phyloP scores from a whole-genome alignment of 2,329 filamentous ascomycete species.

The Fusarium vanettenii region DNA sequence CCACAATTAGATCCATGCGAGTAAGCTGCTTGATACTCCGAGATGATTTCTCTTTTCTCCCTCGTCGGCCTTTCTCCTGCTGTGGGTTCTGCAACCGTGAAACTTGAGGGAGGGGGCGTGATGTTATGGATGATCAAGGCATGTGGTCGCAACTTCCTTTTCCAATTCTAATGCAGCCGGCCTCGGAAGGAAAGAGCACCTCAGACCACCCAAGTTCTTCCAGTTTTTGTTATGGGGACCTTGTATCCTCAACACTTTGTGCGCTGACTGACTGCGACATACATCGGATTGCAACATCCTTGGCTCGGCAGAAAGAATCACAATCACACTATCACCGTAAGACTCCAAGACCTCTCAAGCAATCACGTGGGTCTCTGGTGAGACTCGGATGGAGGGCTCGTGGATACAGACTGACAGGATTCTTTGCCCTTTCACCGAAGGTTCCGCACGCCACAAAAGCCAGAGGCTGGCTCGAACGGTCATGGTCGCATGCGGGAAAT shows the following conservation, averaged over 20 bases:
- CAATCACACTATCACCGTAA: constrained; percentile 21
- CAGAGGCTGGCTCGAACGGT: constrained; percentile 16
- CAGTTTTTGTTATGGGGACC: neutral
- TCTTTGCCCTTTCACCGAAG: constrained; percentile 5
- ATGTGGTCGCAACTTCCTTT: constrained; percentile 10
- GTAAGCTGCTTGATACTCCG: neutral
- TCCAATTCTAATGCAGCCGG: constrained; percentile 25
- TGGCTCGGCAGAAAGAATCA: constrained; percentile 16
- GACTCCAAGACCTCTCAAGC: constrained; percentile 27
- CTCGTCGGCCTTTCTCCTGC: neutral
- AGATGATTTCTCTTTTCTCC: constrained; percentile 8
- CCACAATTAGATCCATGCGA: neutral
- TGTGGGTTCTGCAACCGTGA: constrained; percentile 10
- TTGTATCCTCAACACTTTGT: neutral
- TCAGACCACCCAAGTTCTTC: constrained; percentile 10
- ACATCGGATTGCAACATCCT: constrained; percentile 7
- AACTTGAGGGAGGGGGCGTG: neutral
- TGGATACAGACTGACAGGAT: constrained; percentile 8
- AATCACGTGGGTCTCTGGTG: constrained; percentile 37
- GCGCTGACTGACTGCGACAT: neutral
- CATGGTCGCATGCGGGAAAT: constrained; percentile 25
- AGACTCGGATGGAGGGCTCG: constrained; percentile 23
- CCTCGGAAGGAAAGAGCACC: constrained; percentile 18
- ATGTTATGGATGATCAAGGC: constrained; percentile 5
- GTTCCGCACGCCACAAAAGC: constrained; percentile 7